phyloP scores from a whole-genome alignment of 495 filamentous ascomycete genomes.

The Daldinia decipiens region DNA sequence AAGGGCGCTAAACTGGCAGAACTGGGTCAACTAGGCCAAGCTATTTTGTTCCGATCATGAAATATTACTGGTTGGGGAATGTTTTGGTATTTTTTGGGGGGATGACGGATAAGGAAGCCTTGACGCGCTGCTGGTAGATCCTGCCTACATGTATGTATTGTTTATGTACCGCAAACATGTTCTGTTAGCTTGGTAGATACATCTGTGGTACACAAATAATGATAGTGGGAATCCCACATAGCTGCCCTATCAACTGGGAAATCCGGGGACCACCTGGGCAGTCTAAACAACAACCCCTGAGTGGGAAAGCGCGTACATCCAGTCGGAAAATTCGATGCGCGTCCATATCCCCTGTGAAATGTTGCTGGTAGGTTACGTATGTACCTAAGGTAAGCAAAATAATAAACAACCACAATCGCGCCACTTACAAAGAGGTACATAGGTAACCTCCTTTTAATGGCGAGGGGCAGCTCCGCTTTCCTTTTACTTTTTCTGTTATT shows the following conservation, averaged over 20 bases:
- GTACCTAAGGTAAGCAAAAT: slow-evolving; percentile 28
- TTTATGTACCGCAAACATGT: neutral
- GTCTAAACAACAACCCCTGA: slow-evolving; percentile 36
- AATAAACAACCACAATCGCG: slow-evolving; percentile 48
- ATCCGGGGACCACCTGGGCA: slow-evolving; percentile 35
- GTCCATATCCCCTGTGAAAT: slow-evolving; percentile 20
- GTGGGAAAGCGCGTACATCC: slow-evolving; percentile 30
- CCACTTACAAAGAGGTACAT: slow-evolving; percentile 14
- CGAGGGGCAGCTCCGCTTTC: slow-evolving; percentile 30
- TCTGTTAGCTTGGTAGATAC: neutral
- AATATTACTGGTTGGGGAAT: neutral
- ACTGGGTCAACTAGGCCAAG: slow-evolving; percentile 3
- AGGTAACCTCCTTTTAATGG: slow-evolving; percentile 8
- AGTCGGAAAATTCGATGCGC: slow-evolving; percentile 45
- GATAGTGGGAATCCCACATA: neutral
- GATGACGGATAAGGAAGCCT: neutral
- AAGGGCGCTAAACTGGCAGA: neutral
- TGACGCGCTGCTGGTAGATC: neutral
- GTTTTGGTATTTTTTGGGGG: slow-evolving; percentile 2
- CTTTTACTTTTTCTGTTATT: slow-evolving; percentile 31
- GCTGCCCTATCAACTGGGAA: slow-evolving; percentile 36
- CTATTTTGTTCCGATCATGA: neutral
- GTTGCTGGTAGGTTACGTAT: slow-evolving; percentile 1
- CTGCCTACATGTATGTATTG: neutral
- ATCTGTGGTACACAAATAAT: neutral